phyloP scores from a whole-genome alignment of 2,329 filamentous ascomycete species.

The Knufia fluminis region DNA sequence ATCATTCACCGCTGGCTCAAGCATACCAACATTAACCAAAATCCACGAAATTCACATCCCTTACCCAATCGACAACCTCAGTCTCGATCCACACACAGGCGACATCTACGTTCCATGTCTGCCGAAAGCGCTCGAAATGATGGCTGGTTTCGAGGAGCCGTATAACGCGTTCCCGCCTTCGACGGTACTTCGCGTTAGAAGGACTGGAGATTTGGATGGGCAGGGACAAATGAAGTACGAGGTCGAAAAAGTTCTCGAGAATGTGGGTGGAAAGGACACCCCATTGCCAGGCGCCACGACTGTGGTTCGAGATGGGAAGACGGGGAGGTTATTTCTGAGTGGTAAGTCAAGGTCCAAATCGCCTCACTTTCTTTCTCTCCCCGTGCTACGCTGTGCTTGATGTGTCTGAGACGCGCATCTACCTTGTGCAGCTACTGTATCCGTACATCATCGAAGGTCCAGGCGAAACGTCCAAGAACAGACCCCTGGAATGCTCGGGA shows the following conservation, averaged over 20 bases:
- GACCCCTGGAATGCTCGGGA: too few relatives aligned
- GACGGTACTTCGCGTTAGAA: slow-evolving; percentile 24
- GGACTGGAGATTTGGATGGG: slow-evolving; percentile 11
- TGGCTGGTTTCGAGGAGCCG: slow-evolving; percentile 21
- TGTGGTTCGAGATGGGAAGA: slow-evolving; percentile 26
- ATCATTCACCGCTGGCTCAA: not conserved
- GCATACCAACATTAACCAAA: slow-evolving; percentile 7
- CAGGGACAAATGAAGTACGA: slow-evolving; percentile 16
- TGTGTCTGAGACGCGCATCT: too few relatives aligned
- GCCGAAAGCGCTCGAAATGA: slow-evolving; percentile 23
- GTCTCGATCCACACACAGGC: slow-evolving; percentile 28
- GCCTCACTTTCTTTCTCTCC: too few relatives aligned
- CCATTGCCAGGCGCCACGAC: slow-evolving; percentile 22
- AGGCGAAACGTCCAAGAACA: too few relatives aligned
- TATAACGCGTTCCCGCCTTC: slow-evolving; percentile 15
- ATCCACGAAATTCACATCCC: slow-evolving; percentile 23
- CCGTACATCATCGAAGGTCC: too few relatives aligned
- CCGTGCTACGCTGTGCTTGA: too few relatives aligned
- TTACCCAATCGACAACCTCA: slow-evolving; percentile 30
- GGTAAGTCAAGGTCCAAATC: slow-evolving; percentile 10
- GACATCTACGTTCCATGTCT: slow-evolving; percentile 29
- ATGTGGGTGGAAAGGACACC: slow-evolving; percentile 23
- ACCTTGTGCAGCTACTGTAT: too few relatives aligned
- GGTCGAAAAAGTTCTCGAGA: slow-evolving; percentile 29
- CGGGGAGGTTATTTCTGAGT: slow-evolving; percentile 27